Conservation (phyloP, 768 basidiomycete species). For the Suillus subalutaceus region DNA sequence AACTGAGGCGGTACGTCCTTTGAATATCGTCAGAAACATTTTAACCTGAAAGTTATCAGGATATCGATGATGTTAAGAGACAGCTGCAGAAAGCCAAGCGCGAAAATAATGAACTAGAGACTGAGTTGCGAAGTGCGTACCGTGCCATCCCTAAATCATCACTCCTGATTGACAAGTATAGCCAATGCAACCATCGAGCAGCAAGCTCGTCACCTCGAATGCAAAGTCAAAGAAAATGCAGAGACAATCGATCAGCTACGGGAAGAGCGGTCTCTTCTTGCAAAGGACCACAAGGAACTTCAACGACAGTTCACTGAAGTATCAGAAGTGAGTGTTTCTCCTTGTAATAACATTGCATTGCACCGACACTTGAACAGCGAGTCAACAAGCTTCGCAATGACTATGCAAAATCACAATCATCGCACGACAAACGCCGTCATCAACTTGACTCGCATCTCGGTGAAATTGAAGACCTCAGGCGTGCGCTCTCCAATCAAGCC, state of each 20-base stretch:
- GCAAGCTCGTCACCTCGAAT: constrained; percentile 69
- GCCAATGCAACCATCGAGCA: constrained; percentile 72
- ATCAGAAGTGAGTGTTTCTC: constrained; percentile 57
- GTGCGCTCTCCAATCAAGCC: constrained; percentile 61
- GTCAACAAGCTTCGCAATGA: constrained; percentile 65
- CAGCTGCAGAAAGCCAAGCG: constrained; percentile 72
- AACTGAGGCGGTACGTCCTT: constrained; percentile 64
- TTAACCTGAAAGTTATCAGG: constrained; percentile 44
- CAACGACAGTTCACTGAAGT: constrained; percentile 68
- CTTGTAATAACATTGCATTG: neutral
- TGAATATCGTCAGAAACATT: neutral
- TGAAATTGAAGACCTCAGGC: constrained; percentile 79
- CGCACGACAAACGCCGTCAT: constrained; percentile 72
- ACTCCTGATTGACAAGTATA: constrained; percentile 31
- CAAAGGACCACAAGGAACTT: constrained; percentile 70
- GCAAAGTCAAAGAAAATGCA: constrained; percentile 67
- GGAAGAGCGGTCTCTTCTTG: constrained; percentile 73
- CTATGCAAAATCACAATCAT: constrained; percentile 59
- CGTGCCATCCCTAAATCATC: neutral
- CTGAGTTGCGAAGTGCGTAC: constrained; percentile 66
- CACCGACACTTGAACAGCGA: constrained; percentile 39
- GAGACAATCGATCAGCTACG: constrained; percentile 75
- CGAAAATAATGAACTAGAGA: constrained; percentile 74
- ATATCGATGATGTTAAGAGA: constrained; percentile 75
- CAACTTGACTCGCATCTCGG: constrained; percentile 71